Percentiles rank a stretch among this genome's conserved stretches.
These are phyloP conservation scores for Thymus quinquecostatus DNA, from an alignment of 257 asterid species.

Conservation along the genomic window DNA sequence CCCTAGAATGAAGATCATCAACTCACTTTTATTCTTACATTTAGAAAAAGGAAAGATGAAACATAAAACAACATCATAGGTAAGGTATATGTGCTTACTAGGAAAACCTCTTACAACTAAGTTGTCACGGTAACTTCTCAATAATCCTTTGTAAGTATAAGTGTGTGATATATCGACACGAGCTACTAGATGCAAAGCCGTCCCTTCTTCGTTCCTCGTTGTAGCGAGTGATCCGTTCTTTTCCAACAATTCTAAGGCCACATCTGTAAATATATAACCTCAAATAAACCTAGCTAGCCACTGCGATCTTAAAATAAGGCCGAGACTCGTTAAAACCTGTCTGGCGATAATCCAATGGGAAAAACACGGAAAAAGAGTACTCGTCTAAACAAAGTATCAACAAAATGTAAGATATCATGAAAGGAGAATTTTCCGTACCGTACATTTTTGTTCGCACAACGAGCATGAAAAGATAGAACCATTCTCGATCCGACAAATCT, in stretches of 20 bases:
- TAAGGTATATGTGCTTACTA: background rate
- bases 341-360: too few species aligned
- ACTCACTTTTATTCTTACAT: background rate
- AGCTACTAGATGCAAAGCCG: too few species aligned
- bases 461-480: background rate
- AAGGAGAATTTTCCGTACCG: constrained; percentile 18
- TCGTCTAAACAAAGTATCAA: background rate
- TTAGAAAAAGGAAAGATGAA: too few species aligned
- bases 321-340: too few species aligned
- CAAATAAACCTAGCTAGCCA: too few species aligned
- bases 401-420: background rate
- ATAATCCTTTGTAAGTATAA: background rate
- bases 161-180: too few species aligned
- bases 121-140: background rate
- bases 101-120: background rate
- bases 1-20: background rate
- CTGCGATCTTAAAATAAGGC: too few species aligned
- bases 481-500: background rate
- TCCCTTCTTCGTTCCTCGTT: too few species aligned
- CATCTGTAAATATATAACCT: background rate
- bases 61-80: too few species aligned
- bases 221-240: too few species aligned
- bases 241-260: too few species aligned
- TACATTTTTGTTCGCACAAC: constrained; percentile 13
- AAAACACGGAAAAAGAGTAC: too few species aligned